A percentile compares a stretch with the other conserved stretches of the same genome.
phyloP scores from a whole-genome alignment of 73 alveolate species.

The Paramecium caudatum region DNA sequence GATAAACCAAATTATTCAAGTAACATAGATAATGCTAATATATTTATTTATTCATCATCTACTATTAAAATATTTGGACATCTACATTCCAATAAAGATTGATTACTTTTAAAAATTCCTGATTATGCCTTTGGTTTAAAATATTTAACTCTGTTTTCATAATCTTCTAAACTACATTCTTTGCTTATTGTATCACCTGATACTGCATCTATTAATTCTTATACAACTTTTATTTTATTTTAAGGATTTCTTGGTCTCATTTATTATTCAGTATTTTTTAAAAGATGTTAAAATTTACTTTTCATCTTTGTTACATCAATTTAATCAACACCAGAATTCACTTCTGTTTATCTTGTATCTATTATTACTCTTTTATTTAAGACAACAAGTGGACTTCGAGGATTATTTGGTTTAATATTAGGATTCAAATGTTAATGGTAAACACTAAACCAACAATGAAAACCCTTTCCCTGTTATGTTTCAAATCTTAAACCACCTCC shows the following conservation, averaged over 20 bases:
- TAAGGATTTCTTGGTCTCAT: neutral
- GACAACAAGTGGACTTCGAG: constrained; percentile 17
- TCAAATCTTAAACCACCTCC: constrained; percentile 60
- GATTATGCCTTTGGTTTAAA: neutral
- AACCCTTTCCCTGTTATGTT: neutral
- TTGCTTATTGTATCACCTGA: neutral
- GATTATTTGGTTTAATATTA: neutral
- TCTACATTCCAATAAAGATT: neutral
- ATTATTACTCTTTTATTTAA: neutral
- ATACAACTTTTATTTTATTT: neutral
- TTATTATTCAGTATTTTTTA: neutral
- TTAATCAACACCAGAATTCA: constrained; percentile 10
- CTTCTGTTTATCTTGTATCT: constrained; percentile 40
- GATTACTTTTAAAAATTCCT: neutral
- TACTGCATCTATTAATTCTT: constrained; percentile 19
- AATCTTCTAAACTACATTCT: constrained; percentile 15
- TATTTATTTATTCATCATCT: constrained; percentile 65
- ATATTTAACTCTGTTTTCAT: neutral
- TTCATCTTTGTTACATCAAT: neutral
- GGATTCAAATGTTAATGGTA: constrained; percentile 6
- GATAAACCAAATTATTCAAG: constrained; percentile 21
- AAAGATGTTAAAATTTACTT: neutral
- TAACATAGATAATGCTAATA: constrained; percentile 8
- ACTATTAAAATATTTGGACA: constrained; percentile 27
- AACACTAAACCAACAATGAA: constrained; percentile 44